Conservation (phyloP, 805 yeast species). For the Starmerella gropengiesseri region DNA sequence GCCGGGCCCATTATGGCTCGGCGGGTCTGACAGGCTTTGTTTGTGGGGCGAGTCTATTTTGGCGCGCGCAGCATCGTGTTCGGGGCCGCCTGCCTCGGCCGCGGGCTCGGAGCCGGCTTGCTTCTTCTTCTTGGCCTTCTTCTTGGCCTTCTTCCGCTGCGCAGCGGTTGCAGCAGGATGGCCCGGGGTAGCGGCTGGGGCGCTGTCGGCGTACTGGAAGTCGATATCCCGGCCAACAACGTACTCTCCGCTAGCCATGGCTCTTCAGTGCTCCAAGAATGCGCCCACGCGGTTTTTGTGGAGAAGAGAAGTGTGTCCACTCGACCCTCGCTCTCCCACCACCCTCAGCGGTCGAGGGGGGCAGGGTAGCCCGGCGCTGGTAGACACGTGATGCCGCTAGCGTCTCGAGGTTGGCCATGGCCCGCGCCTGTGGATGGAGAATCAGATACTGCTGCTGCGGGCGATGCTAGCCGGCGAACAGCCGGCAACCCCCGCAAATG, state of each 20-base stretch:
- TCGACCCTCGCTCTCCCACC: not conserved
- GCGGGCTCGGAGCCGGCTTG: not conserved
- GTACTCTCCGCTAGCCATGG: conserved; percentile 23
- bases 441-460: conserved; percentile 11
- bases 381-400: too few relatives aligned
- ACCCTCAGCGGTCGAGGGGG: not conserved
- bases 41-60: not conserved
- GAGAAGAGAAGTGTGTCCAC: not conserved
- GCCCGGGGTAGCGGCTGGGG: not conserved
- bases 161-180: not conserved
- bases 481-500: conserved; percentile 7
- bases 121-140: conserved; percentile 21
- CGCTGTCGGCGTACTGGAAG: conserved; percentile 14
- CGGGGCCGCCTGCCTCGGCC: not conserved
- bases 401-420: too few relatives aligned
- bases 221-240: conserved; percentile 24
- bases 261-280: not conserved
- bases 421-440: conserved; percentile 13
- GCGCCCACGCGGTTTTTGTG: not conserved
- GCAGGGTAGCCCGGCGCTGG: too few relatives aligned
- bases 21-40: too few relatives aligned
- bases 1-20: too few relatives aligned
- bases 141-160: conserved; percentile 15
- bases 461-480: conserved; percentile 8
- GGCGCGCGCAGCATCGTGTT: not conserved